phyloP scores from a whole-genome alignment of 1,284 basidiomycete genomes.

The Crepidotus sp. region DNA sequence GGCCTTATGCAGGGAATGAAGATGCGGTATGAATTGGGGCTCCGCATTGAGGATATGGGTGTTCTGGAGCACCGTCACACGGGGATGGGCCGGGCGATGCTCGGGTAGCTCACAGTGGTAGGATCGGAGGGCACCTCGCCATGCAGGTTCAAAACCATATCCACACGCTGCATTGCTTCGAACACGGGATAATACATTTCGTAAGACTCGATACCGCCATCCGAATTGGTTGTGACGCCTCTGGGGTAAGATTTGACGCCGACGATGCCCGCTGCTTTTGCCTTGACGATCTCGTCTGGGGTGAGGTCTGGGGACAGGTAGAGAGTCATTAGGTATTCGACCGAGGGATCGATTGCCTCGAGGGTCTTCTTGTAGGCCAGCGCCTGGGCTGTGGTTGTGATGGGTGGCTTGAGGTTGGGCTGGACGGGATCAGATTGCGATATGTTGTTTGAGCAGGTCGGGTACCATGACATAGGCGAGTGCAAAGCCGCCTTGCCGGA shows the following conservation, averaged over 20 bases:
- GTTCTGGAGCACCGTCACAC: conserved; percentile 43
- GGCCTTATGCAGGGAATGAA: conserved; percentile 70
- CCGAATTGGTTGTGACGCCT: conserved; percentile 97
- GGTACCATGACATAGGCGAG: conserved; percentile 95
- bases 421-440: conserved; percentile 26
- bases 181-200: conserved; percentile 93
- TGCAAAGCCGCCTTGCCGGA: conserved; percentile 80
- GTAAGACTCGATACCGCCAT: conserved; percentile 95
- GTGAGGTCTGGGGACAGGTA: conserved; percentile 91
- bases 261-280: conserved; percentile 75
- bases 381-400: conserved; percentile 80
- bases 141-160: conserved; percentile 94
- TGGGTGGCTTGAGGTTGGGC: conserved; percentile 93
- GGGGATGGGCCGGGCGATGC: conserved; percentile 3
- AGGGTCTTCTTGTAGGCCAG: conserved; percentile 75
- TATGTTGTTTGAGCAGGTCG: conserved; percentile 14
- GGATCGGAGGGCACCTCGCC: conserved; percentile 95
- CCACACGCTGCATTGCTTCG: conserved; percentile 87
- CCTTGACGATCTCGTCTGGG: conserved; percentile 85
- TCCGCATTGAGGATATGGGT: conserved; percentile 95
- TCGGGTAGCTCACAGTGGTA: conserved; percentile 49
- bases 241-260: conserved; percentile 97
- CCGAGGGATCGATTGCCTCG: conserved; percentile 65
- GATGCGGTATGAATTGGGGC: conserved; percentile 81
- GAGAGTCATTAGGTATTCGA: conserved; percentile 92